These are phyloP conservation scores for Cryptococcus deneoformans DNA, from an alignment of 1,284 basidiomycete genomes.

Conservation along the genomic window DNA sequence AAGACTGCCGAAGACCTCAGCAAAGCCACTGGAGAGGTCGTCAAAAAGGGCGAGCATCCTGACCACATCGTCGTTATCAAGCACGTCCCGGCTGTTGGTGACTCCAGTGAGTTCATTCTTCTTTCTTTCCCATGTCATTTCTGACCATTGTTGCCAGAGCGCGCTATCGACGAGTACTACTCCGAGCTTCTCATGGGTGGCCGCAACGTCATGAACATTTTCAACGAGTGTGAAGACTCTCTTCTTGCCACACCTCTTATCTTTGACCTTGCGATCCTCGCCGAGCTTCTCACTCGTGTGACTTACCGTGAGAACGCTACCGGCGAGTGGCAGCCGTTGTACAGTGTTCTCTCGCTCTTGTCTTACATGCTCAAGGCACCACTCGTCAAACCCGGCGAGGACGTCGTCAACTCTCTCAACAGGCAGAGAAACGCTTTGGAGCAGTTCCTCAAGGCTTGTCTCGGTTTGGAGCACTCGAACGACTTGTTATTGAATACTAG, in stretches of 20 bases:
- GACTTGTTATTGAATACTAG: conserved; percentile 84
- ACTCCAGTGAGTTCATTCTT: conserved; percentile 61
- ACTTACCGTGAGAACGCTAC: conserved; percentile 63
- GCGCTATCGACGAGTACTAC: conserved; percentile 98
- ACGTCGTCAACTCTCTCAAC: conserved; percentile 63
- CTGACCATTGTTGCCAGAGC: conserved; percentile 33
- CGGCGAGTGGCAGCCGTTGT: conserved; percentile 71
- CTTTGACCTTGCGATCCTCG: conserved; percentile 88
- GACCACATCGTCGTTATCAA: conserved; percentile 98
- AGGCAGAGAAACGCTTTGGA: conserved; percentile 94
- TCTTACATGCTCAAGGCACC: conserved; percentile 98
- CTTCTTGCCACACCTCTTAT: conserved; percentile 94
- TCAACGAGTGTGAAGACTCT: conserved; percentile 98
- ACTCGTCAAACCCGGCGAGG: conserved; percentile 90
- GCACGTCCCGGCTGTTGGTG: conserved; percentile 79
- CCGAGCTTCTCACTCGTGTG: conserved; percentile 92
- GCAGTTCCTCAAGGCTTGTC: conserved; percentile 66
- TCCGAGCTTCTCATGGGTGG: conserved; percentile 71
- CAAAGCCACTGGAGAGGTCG: conserved; percentile 55
- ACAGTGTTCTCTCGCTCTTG: conserved; percentile 83
- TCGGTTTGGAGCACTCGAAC: conserved; percentile 76
- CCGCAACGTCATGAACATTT: conserved; percentile 63
- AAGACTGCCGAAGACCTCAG: conserved; percentile 55
- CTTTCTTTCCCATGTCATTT: background rate
- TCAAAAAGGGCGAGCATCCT: conserved; percentile 66